Base-by-base conservation (phyloP, 495 filamentous ascomycete species). In the Penicillium atrosanguineum region DNA sequence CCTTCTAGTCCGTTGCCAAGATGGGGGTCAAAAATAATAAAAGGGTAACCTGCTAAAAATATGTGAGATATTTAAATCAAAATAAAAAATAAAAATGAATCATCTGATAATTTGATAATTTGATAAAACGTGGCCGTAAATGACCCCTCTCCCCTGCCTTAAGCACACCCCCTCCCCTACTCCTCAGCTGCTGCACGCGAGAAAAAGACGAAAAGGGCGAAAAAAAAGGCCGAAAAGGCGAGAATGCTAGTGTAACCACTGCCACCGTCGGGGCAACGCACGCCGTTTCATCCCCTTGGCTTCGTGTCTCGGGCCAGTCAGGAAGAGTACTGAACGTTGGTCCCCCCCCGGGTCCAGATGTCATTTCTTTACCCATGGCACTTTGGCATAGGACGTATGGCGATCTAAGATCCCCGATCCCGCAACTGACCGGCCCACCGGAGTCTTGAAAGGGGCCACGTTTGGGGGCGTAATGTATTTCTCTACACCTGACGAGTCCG, bases 1-100 rank as follows among this genome's bases (percentile, higher is more conserved):
- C 63, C 63, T 48, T 48, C 58, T 66, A 66, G 63, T 59, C 57
- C 53, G 49, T 50, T 60, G 57, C 61, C 60, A 67, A 63, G 61
- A 46, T 36, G 37, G n/a, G 38, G 41, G 41, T 44, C 14, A 18
- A 31, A 39, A 42, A 41, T n/a, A 45, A 23, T 23, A 23, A 23
- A 2, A 5, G 23, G n/a, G n/a, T n/a, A n/a, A n/a, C n/a, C n/a
- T n/a, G n/a, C 5, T 23, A 23, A 23, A 23, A 5, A 23, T 23
- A 23, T 2, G 5, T 23, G 2, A 23, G 20, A 31, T 23, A 14
- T 3, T 12, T 14, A 12, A 12, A 34, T 14, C 11, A 1, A 57
- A 23, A 44, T 26, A 38, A 6, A 7, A 57, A 54, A 61, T 2
- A 0, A 42, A 42, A 42, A 42, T 19, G 5, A 20, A 40, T n/a